phyloP scores from a whole-genome alignment of 2,329 filamentous ascomycete genomes.

The Colletotrichum caudatum region DNA sequence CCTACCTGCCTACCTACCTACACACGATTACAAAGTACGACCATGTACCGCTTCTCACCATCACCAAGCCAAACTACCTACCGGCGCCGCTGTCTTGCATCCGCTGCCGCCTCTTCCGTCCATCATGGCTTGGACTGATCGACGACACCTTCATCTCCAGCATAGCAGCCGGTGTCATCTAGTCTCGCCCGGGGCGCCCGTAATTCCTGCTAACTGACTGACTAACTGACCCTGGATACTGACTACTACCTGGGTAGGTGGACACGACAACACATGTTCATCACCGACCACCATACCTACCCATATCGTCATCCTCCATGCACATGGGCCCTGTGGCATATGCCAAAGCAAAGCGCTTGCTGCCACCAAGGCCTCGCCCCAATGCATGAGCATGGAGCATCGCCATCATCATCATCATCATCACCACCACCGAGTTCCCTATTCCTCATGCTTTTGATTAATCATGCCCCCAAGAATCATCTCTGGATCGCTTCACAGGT shows the following conservation, averaged over 20 bases:
- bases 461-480: slow-evolving; percentile 11
- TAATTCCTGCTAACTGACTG: not conserved
- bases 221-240: too few relatives aligned
- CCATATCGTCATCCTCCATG: slow-evolving; percentile 30
- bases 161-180: slow-evolving; percentile 35
- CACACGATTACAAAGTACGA: too few relatives aligned
- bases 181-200: slow-evolving; percentile 28
- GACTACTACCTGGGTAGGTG: not conserved
- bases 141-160: slow-evolving; percentile 36
- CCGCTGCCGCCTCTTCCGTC: slow-evolving; percentile 34
- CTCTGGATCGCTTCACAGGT: not conserved
- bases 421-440: slow-evolving; percentile 19
- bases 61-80: slow-evolving; percentile 28
- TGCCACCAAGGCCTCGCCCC: not conserved
- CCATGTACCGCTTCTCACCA: slow-evolving; percentile 15
- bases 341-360: slow-evolving; percentile 18
- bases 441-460: slow-evolving; percentile 12
- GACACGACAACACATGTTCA: not conserved
- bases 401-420: not conserved
- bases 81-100: slow-evolving; percentile 31
- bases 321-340: not conserved
- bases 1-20: too few relatives aligned
- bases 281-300: not conserved
- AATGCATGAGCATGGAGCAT: slow-evolving; percentile 20
- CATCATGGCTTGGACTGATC: slow-evolving; percentile 29